Base-by-base conservation (phyloP, 148 eudicot species). In the Rhododendron mucronatum region DNA sequence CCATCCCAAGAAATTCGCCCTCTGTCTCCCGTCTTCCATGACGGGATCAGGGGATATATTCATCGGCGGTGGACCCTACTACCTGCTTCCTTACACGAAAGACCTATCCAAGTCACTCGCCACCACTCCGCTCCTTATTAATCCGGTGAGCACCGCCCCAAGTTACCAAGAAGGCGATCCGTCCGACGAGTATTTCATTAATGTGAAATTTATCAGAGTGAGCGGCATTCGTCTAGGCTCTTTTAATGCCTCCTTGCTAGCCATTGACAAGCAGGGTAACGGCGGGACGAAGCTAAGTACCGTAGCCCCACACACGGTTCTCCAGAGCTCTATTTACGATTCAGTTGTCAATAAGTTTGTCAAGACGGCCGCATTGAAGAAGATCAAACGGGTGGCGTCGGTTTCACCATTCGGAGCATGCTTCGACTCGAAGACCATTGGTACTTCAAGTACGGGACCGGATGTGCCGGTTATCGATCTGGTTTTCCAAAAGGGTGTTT, bases 281-380 rank as follows among this genome's bases (percentile, higher is more conserved):
- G 91, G 91, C n/a, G 91, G 91, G 5, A 90, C 90, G 4, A 90
- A 86, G 28, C 85, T 90, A 21, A 88, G 88, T 41, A 88, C 91
- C 3, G 13, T 84, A 11, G n/a, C 45, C 18, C 87, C 87, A 26
- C 84, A 79, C 37, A 88, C 88, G 1, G 4, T 80, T 9, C 35
- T 90, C 45, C 87, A 84, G n/a, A 84, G 53, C 16, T 69, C 85
- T 0, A 88, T 88, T 0, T 88, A 87, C 63, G 84, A 82, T 35
- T 81, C 90, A 18, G 44, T 91, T 18, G 55, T 87, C 1, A 78
- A 81, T 16, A 89, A 75, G 0, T 86, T 90, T 69, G 84, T 26
- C 14, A 63, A 45, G 8, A 80, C 61, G 81, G 89, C 90, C 2
- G 59, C 85, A 8, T 48, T 87, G 2, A 85, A 73, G 85, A 82